These are phyloP conservation scores for Alternaria postmessia DNA, from an alignment of 2,329 filamentous ascomycete species.

Conservation along the genomic window DNA sequence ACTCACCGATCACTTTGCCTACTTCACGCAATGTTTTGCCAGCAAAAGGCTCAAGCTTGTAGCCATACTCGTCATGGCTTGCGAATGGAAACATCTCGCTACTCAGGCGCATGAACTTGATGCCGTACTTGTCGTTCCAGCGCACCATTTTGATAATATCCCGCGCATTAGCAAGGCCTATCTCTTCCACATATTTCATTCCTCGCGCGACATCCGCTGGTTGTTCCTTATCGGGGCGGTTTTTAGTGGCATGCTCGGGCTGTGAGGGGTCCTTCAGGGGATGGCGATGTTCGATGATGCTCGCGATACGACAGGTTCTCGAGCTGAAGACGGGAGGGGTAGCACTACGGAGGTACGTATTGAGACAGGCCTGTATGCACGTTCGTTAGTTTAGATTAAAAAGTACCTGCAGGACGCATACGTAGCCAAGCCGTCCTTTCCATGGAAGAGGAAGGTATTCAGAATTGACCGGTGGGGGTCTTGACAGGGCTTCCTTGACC, in stretches of 20 bases:
- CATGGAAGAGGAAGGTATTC: slow-evolving; percentile 84
- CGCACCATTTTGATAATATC: slow-evolving; percentile 86
- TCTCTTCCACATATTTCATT: slow-evolving; percentile 73
- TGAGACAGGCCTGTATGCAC: slow-evolving; percentile 75
- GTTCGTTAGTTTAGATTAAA: slow-evolving; percentile 27
- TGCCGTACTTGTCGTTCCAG: slow-evolving; percentile 92
- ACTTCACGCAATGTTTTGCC: slow-evolving; percentile 77
- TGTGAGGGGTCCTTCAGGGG: slow-evolving; percentile 77
- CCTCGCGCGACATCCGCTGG: slow-evolving; percentile 73
- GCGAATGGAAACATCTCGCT: slow-evolving; percentile 98
- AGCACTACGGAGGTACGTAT: slow-evolving; percentile 85
- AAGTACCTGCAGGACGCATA: slow-evolving; percentile 55
- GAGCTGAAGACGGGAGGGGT: slow-evolving; percentile 90
- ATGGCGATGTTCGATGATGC: slow-evolving; percentile 87
- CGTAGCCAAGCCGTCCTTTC: slow-evolving; percentile 89
- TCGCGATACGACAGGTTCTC: slow-evolving; percentile 87
- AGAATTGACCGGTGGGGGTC: slow-evolving; percentile 83
- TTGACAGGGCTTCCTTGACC: slow-evolving; percentile 64
- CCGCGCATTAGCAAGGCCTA: slow-evolving; percentile 82
- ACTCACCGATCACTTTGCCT: slow-evolving; percentile 76
- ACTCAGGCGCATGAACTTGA: slow-evolving; percentile 90
- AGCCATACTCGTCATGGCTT: slow-evolving; percentile 85
- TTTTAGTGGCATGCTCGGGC: slow-evolving; percentile 84
- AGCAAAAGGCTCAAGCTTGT: slow-evolving; percentile 84
- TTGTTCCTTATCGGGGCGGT: slow-evolving; percentile 78